Evolutionary conservation across 2,329 filamentous ascomycete species (phyloP).

Genomic region (Cladosporium austrohemisphaericum): DNA sequence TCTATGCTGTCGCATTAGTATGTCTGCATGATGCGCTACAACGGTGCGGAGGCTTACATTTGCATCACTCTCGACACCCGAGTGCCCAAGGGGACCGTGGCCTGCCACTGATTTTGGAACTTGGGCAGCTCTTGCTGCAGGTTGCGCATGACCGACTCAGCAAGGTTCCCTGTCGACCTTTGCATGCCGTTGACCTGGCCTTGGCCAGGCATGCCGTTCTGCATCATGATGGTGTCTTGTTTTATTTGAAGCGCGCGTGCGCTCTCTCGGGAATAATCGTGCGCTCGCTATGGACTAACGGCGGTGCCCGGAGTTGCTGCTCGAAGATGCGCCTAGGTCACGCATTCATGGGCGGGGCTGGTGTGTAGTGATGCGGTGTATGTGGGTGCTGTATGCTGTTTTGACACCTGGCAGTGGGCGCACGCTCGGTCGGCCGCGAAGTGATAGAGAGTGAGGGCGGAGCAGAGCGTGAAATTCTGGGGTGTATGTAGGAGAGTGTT

Average conservation of each 20-base stretch:
- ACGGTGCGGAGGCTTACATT: conserved; percentile 28
- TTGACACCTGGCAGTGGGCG: background rate
- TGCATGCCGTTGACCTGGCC: conserved; percentile 25
- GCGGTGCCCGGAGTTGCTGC: conserved; percentile 3
- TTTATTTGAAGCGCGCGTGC: background rate
- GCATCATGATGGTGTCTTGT: conserved; percentile 16
- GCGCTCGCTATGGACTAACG: background rate
- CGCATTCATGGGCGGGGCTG: conserved; percentile 9
- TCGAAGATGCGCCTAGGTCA: background rate
- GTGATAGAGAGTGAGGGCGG: background rate
- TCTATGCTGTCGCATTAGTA: conserved; percentile 14
- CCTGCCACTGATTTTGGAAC: conserved; percentile 31
- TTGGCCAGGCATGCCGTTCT: conserved; percentile 17
- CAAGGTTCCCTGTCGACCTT: conserved; percentile 24
- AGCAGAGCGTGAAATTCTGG: background rate
- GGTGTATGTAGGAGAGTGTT: background rate
- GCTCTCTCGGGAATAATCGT: background rate
- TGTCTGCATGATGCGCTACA: background rate
- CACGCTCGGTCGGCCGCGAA: background rate
- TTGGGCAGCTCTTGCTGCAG: conserved; percentile 21
- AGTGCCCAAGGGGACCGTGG: conserved; percentile 27
- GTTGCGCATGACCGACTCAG: conserved; percentile 25
- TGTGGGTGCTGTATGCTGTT: background rate
- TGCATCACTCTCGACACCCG: conserved; percentile 31
- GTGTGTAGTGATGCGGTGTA: background rate